A percentile compares a stretch with the other conserved stretches of the same genome.
phyloP scores from a whole-genome alignment of 169 alveolate species.

The Neospora caninum region DNA sequence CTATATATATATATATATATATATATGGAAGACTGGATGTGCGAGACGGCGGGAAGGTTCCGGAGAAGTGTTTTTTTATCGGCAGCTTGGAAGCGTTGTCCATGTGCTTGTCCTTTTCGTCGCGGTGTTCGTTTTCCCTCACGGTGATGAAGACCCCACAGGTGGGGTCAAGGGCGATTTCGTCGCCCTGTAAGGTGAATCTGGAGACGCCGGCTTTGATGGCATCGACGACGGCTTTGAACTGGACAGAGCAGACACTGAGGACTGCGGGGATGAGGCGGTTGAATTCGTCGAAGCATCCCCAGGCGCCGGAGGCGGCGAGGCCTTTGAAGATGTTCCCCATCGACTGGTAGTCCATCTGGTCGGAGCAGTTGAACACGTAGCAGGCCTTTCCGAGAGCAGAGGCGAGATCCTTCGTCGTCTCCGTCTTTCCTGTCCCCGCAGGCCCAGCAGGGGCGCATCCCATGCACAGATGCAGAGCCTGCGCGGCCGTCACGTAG shows the following conservation, averaged over 20 bases:
- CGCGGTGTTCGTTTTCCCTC: background rate
- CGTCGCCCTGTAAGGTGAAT: conserved; percentile 88
- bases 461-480: conserved; percentile 96
- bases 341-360: conserved; percentile 96
- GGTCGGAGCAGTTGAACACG: conserved; percentile 95
- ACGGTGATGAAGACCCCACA: conserved; percentile 95
- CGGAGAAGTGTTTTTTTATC: no score
- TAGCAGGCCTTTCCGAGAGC: conserved; percentile 96
- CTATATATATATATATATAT: no score
- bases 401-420: conserved; percentile 77
- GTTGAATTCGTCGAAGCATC: conserved; percentile 97
- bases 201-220: conserved; percentile 83
- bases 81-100: no score
- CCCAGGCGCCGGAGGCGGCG: conserved; percentile 97
- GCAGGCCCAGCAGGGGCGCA: conserved; percentile 99
- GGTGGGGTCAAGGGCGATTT: conserved; percentile 91
- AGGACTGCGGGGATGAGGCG: conserved; percentile 96
- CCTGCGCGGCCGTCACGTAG: conserved; percentile 97
- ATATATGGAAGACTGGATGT: no score
- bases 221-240: conserved; percentile 95
- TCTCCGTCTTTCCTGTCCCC: conserved; percentile 97
- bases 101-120: no score
- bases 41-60: no score
- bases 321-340: conserved; percentile 97
- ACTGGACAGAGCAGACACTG: conserved; percentile 96